Percentiles rank a stretch among this genome's conserved stretches.
Evolutionary conservation across 2,329 filamentous ascomycete genomes (phyloP).

Genomic region (Chrysoporthe puriensis): DNA sequence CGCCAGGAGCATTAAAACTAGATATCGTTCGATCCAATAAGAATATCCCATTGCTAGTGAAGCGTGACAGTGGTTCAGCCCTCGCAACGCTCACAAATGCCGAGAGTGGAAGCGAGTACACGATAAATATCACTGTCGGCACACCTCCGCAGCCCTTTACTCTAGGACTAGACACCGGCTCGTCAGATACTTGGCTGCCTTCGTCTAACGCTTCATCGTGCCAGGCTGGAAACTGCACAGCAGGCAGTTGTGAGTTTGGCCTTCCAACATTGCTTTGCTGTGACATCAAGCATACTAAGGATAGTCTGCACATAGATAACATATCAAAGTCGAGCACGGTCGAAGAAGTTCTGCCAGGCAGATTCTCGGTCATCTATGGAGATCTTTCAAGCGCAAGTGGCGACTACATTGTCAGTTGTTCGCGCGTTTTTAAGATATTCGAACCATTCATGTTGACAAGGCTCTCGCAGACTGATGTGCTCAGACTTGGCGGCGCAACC

Average conservation of each 20-base stretch:
- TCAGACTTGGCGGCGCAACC: conserved; percentile 54
- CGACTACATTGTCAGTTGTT: neutral
- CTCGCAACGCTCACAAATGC: neutral
- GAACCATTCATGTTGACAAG: conserved; percentile 61
- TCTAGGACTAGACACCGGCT: conserved; percentile 66
- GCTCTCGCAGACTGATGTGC: conserved; percentile 58
- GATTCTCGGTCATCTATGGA: neutral
- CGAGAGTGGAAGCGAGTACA: neutral
- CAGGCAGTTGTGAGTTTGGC: conserved; percentile 50
- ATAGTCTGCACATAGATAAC: conserved; percentile 39
- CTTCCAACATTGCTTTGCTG: conserved; percentile 32
- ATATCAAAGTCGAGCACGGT: conserved; percentile 52
- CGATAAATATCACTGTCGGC: conserved; percentile 46
- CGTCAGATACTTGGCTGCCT: conserved; percentile 67
- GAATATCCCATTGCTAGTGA: neutral
- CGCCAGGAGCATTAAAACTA: neutral
- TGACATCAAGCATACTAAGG: conserved; percentile 5
- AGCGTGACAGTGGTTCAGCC: neutral
- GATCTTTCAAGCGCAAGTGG: neutral
- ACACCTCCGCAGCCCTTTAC: conserved; percentile 59
- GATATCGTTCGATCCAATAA: neutral
- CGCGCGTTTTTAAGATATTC: conserved; percentile 38
- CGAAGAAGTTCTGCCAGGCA: neutral
- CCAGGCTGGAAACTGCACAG: conserved; percentile 41
- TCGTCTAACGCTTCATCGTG: conserved; percentile 45